Evolutionary conservation across 345 rosid species (phyloP), one percentile per base, ranked within the genome.

Genomic region (Tarenaya hassleriana): DNA sequence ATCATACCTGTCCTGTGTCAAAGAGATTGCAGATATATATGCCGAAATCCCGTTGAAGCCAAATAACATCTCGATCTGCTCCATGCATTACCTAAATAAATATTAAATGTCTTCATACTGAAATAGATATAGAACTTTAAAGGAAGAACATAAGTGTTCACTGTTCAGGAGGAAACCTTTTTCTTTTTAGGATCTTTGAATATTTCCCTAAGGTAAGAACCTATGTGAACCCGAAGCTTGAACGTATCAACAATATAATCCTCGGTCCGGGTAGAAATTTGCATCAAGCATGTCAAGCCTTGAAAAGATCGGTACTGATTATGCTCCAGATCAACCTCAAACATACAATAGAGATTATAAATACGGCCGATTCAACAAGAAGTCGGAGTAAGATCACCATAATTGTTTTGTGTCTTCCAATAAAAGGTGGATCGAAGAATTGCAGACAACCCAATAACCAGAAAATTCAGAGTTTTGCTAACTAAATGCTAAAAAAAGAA

Each of bases 1-100:
- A 74, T 34, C 50, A 55, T 57, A 92, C 96, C 98, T 92, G 96
- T 74, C 96, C 95, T 34, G 98, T 81, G 66, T 92, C 98, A 74
- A 92, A 92, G 70, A 92, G 71, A 68, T 92, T 92, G 83, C 98
- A 84, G 16, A 88, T 53, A 62, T 92, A 88, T 73, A 92, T 88
- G 76, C 96, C 95, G 55, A 92, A 92, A 73, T 88, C 98, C 58
- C 88, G 77, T 62, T 92, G 98, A 74, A 92, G 96, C 95, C 98
- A 92, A 16, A 81, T 33, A 43, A 92, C 72, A 76, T 92, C 98
- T 16, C 79, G 80, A 75, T 92, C 94, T 61, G 98, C 90, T 71
- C 98, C 98, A 79, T 92, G 98, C 95, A 92, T 72, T 48, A 88
- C 96, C 98, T 92, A 69, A 29, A 69, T 46, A 67, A 60, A 68